Evolutionary conservation across 805 yeast species (phyloP).

Genomic region (Schwanniomyces pseudopolymorphus): DNA sequence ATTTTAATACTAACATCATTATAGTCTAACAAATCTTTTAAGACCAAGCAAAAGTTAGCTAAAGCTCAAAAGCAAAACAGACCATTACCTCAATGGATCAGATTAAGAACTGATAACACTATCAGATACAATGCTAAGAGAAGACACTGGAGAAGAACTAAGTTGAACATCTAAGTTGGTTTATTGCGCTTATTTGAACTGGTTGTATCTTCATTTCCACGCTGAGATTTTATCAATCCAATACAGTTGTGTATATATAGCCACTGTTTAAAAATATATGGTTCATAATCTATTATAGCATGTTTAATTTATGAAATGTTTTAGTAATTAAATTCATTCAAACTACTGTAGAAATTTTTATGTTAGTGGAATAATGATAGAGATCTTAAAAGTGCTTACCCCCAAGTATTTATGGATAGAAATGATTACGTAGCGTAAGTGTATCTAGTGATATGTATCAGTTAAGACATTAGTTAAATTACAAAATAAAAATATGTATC

Average conservation of each 20-base stretch:
- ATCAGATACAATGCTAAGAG: constrained; percentile 99
- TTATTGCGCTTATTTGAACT: constrained; percentile 1
- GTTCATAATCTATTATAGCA: constrained; percentile 8
- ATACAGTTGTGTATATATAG: background rate
- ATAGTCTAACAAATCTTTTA: constrained; percentile 93
- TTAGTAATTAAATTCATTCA: background rate
- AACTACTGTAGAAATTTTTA: background rate
- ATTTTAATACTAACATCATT: constrained; percentile 26
- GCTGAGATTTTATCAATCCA: background rate
- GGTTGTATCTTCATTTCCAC: constrained; percentile 2
- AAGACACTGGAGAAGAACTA: constrained; percentile 99
- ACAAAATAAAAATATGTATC: background rate
- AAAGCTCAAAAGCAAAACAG: constrained; percentile 99
- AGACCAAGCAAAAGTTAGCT: constrained; percentile 97
- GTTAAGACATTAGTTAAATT: no score
- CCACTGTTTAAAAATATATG: background rate
- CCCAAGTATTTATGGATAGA: no score
- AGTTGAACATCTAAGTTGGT: constrained; percentile 81
- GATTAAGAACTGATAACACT: constrained; percentile 96
- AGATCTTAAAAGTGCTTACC: no score
- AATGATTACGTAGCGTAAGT: no score
- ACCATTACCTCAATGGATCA: constrained; percentile 99
- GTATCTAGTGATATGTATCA: no score
- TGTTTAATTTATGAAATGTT: constrained; percentile 10
- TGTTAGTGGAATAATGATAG: no score